Base-by-base conservation (phyloP, 139 green algal species). In the Chlorella vulgaris region DNA sequence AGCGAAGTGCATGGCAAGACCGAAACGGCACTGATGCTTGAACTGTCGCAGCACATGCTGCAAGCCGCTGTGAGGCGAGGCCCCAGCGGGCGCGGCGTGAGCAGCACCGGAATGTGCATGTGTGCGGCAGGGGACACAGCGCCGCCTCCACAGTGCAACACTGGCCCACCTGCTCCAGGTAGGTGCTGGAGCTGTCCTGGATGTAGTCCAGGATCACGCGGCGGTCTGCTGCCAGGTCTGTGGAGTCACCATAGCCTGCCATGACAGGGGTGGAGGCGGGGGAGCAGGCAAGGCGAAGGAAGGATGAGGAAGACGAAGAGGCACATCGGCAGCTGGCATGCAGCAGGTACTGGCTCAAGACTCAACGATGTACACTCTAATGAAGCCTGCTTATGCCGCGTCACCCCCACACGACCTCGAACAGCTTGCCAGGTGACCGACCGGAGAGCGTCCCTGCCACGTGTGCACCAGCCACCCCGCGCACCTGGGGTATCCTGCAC, bases 401-500 rank as follows among this genome's bases (percentile, higher is more conserved):
- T n/a, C n/a, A n/a, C n/a, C n/a, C n/a, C 47, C 10, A 55, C 47
- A 55, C 47, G 47, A 55, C 47, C 47, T n/a, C n/a, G n/a, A n/a
- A n/a, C n/a, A n/a, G n/a, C n/a, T n/a, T n/a, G n/a, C n/a, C n/a
- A n/a, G n/a, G n/a, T n/a, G n/a, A n/a, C n/a, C n/a, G n/a, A n/a
- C n/a, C n/a, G n/a, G n/a, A n/a, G n/a, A n/a, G n/a, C n/a, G n/a
- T n/a, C 47, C 47, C 47, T 24, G 47, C 47, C 15, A 15, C 47
- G 13, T 58, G 47, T 58, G 13, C 47, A 58, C 47, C 15, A 24
- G 47, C 15, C 15, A 24, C 15, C 13, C n/a, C n/a, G 10, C 47
- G 15, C 73, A 79, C 73, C 73, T 28, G 73, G 73, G 35, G 73
- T 79, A 53, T 79, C 73, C 51, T 79, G 78, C 50, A 83, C 78